Evolutionary conservation across 495 filamentous ascomycete genomes (phyloP).

Genomic region (Ascodesmis nigricans): DNA sequence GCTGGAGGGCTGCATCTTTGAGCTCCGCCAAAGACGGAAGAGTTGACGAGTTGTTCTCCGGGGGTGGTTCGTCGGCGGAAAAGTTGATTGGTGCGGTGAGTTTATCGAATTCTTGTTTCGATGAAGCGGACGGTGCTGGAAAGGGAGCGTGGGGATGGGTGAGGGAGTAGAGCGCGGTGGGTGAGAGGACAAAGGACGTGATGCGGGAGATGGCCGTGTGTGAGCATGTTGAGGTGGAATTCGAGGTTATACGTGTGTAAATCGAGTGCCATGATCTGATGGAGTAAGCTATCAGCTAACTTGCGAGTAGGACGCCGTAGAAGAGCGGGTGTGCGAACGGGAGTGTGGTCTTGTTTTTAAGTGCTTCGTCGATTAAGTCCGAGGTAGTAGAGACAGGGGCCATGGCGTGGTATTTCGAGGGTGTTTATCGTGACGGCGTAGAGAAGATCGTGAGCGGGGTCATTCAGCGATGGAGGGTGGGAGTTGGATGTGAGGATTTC

Average conservation of each 20-base stretch:
- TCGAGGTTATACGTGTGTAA: conserved; percentile 16
- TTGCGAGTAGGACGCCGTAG: neutral
- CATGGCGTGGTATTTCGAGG: conserved; percentile 11
- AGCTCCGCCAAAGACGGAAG: conserved; percentile 39
- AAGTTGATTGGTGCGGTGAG: conserved; percentile 83
- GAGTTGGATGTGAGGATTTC: no score
- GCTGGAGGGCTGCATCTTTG: conserved; percentile 67
- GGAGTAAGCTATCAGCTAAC: neutral
- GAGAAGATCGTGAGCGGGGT: no score
- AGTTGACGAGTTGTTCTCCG: neutral
- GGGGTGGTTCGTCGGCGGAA: conserved; percentile 32
- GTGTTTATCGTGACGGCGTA: no score
- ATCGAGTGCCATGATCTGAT: conserved; percentile 20
- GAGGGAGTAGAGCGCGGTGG: conserved; percentile 29
- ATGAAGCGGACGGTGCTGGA: conserved; percentile 32
- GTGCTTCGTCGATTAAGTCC: conserved; percentile 19
- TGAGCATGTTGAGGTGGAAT: conserved; percentile 11
- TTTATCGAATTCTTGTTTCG: conserved; percentile 56
- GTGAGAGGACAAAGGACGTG: conserved; percentile 35
- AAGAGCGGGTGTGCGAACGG: conserved; percentile 8
- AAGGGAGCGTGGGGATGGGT: conserved; percentile 29
- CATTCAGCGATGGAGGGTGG: no score
- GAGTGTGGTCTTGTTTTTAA: conserved; percentile 19
- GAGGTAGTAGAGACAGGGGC: conserved; percentile 15
- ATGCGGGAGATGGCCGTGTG: conserved; percentile 9